Evolutionary conservation across 2,329 filamentous ascomycete genomes (phyloP).

Genomic region (Podosphaera leucotricha): DNA sequence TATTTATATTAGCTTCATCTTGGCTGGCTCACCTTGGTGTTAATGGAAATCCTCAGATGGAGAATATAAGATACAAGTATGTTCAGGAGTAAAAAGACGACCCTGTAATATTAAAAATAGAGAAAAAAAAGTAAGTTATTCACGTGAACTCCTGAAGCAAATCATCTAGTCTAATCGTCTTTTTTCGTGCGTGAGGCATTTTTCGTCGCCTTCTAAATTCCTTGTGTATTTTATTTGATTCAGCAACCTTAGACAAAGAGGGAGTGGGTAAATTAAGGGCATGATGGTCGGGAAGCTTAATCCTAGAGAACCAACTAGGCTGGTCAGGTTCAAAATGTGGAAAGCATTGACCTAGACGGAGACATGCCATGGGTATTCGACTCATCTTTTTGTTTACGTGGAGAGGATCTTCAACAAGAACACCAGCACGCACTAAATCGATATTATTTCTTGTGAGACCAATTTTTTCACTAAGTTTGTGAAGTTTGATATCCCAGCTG

Average conservation of each 20-base stretch:
- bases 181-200: background rate
- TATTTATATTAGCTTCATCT: too few relatives aligned
- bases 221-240: background rate
- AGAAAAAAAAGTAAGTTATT: too few relatives aligned
- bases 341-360: conserved; percentile 11
- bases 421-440: conserved; percentile 10
- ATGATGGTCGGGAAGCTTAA: background rate
- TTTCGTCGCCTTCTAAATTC: background rate
- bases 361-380: conserved; percentile 11
- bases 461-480: conserved; percentile 7
- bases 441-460: conserved; percentile 12
- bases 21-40: too few relatives aligned
- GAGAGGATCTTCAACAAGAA: conserved; percentile 6
- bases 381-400: conserved; percentile 8
- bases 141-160: background rate
- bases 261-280: background rate
- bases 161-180: background rate
- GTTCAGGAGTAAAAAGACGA: too few relatives aligned
- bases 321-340: background rate
- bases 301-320: background rate
- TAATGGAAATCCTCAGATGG: too few relatives aligned
- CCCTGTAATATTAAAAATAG: too few relatives aligned
- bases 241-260: background rate
- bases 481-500: conserved; percentile 9
- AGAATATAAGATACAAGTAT: too few relatives aligned